phyloP scores from a whole-genome alignment of 202 grass and related monocot species.

The Setaria italica region DNA sequence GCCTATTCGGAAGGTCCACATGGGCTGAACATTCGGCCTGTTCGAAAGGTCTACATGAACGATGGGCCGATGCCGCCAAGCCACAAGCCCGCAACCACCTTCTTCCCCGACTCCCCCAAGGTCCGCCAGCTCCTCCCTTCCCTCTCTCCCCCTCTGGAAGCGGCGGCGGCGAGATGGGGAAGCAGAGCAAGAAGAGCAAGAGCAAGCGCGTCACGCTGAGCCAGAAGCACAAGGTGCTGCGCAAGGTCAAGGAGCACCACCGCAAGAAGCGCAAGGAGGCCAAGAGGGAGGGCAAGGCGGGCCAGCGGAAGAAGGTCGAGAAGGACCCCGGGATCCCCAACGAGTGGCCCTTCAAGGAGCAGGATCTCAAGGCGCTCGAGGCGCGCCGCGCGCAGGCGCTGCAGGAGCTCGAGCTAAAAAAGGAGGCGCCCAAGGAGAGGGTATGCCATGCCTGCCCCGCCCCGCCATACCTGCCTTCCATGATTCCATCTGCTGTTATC shows the following conservation, averaged over 20 bases:
- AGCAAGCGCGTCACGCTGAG: slow-evolving; percentile 81
- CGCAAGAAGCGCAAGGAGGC: slow-evolving; percentile 98
- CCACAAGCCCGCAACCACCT: too few relatives aligned
- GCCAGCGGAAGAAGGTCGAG: slow-evolving; percentile 72
- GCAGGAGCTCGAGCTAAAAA: slow-evolving; percentile 87
- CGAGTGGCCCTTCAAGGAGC: slow-evolving; percentile 98
- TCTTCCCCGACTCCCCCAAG: too few relatives aligned
- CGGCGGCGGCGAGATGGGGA: slow-evolving; percentile 46
- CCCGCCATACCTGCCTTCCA: too few relatives aligned
- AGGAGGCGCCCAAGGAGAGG: slow-evolving; percentile 89
- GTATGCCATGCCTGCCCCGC: slow-evolving; percentile 26
- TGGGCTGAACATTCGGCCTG: too few relatives aligned
- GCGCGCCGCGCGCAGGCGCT: slow-evolving; percentile 60
- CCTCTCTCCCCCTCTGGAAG: not conserved
- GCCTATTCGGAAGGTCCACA: too few relatives aligned
- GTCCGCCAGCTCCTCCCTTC: not conserved
- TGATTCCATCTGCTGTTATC: not conserved
- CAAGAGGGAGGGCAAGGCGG: slow-evolving; percentile 64
- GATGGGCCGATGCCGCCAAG: too few relatives aligned
- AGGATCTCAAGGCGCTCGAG: slow-evolving; percentile 90
- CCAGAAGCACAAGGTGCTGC: slow-evolving; percentile 92
- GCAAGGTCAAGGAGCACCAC: slow-evolving; percentile 96
- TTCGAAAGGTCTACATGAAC: too few relatives aligned
- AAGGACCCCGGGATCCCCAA: slow-evolving; percentile 97
- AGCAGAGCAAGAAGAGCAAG: slow-evolving; percentile 81